phyloP scores from a whole-genome alignment of 441 rosid genomes.

The Adansonia rubrostipa region DNA sequence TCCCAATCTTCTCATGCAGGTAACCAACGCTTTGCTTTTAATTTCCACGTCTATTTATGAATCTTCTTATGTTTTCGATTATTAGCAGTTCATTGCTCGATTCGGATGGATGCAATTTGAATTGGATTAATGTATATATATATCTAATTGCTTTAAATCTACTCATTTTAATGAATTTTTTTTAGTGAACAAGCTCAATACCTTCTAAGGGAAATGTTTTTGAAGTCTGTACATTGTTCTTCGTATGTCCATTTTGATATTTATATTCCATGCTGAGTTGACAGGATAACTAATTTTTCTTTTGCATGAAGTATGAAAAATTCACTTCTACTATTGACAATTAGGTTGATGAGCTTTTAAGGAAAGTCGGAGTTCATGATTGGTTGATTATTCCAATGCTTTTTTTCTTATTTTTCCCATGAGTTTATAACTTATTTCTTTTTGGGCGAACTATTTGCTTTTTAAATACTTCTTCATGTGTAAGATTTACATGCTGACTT shows the following conservation, averaged over 20 bases:
- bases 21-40: slow-evolving; percentile 25
- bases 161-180: not conserved
- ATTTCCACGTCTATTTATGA: not conserved
- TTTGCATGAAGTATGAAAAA: not conserved
- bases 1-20: slow-evolving; percentile 94
- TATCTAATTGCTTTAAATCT: not conserved
- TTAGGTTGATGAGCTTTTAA: not conserved
- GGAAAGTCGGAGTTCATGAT: slow-evolving; percentile 16
- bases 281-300: not conserved
- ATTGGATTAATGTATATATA: not conserved
- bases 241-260: not conserved
- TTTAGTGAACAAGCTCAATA: not conserved
- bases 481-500: slow-evolving; percentile 26
- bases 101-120: not conserved
- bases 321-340: not conserved
- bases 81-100: not conserved
- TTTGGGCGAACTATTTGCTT: not conserved
- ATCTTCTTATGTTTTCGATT: not conserved
- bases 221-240: slow-evolving; percentile 2
- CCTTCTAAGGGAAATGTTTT: not conserved
- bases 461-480: not conserved
- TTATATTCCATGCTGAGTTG: not conserved
- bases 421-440: not conserved
- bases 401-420: not conserved
- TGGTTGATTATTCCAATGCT: slow-evolving; percentile 4